These are phyloP conservation scores for Malus hybrid DNA, from an alignment of 331 rosid species.

Conservation along the genomic window DNA sequence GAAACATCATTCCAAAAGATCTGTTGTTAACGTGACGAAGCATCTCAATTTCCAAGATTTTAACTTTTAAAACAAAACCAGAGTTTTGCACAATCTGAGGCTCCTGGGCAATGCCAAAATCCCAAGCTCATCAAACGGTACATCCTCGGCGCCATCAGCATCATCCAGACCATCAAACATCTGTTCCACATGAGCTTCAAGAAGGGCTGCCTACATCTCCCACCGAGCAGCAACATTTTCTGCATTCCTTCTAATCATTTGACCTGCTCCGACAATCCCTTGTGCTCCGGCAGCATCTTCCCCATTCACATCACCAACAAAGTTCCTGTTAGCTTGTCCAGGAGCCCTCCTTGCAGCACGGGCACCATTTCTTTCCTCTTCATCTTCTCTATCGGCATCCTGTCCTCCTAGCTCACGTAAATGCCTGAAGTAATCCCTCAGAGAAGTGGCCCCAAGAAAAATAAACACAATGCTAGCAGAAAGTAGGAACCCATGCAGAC, in stretches of 20 bases:
- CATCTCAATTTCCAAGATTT: no score
- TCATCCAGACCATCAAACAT: conserved; percentile 98
- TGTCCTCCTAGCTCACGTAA: conserved; percentile 93
- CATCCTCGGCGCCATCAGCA: conserved; percentile 99
- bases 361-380: conserved; percentile 89
- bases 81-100: no score
- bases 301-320: conserved; percentile 66
- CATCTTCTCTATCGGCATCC: conserved; percentile 93
- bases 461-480: conserved; percentile 98
- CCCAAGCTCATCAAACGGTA: conserved; percentile 98
- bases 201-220: conserved; percentile 99
- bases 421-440: conserved; percentile 98
- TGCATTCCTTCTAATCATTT: conserved; percentile 83
- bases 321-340: conserved; percentile 79
- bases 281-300: conserved; percentile 93
- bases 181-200: conserved; percentile 98
- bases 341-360: conserved; percentile 88
- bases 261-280: conserved; percentile 92
- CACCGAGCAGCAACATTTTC: conserved; percentile 97
- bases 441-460: conserved; percentile 93
- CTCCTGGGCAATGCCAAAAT: no score
- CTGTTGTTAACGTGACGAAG: no score
- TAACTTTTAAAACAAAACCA: no score
- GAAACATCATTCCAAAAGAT: no score
- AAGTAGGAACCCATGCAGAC: conserved; percentile 95